phyloP scores from a whole-genome alignment of 495 filamentous ascomycete genomes.

The Lasiosphaeria hispida region DNA sequence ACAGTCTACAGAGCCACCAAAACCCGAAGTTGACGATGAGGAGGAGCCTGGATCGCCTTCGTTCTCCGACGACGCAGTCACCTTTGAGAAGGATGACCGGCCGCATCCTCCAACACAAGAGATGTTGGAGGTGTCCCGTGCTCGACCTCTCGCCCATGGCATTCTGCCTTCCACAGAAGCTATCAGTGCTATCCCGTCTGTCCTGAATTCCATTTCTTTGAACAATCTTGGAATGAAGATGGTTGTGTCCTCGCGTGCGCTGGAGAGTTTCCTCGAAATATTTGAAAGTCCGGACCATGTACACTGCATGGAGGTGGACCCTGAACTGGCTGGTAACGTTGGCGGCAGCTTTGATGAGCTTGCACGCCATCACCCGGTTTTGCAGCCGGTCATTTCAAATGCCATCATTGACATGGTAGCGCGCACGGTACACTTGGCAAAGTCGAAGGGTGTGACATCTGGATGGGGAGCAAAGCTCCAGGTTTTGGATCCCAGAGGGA shows the following conservation, averaged over 20 bases:
- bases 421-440: conserved; percentile 68
- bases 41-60: conserved; percentile 38
- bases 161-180: conserved; percentile 84
- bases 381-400: conserved; percentile 76
- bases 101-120: conserved; percentile 44
- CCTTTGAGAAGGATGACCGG: conserved; percentile 41
- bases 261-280: conserved; percentile 86
- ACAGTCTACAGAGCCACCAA: conserved; percentile 28
- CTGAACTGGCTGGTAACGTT: conserved; percentile 60
- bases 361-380: conserved; percentile 82
- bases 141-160: conserved; percentile 58
- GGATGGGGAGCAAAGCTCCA: conserved; percentile 80
- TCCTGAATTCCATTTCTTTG: conserved; percentile 90
- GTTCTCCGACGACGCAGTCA: conserved; percentile 38
- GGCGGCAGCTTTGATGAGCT: conserved; percentile 91
- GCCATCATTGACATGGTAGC: conserved; percentile 80
- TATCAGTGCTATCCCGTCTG: conserved; percentile 77
- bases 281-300: conserved; percentile 91
- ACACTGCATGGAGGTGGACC: conserved; percentile 71
- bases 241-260: conserved; percentile 76
- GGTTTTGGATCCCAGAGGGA: conserved; percentile 52
- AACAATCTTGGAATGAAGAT: conserved; percentile 86
- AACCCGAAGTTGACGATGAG: conserved; percentile 29
- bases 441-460: conserved; percentile 59
- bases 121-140: conserved; percentile 40